Base-by-base conservation (phyloP, 495 filamentous ascomycete species). In the Saxispiralis lemnorum region DNA sequence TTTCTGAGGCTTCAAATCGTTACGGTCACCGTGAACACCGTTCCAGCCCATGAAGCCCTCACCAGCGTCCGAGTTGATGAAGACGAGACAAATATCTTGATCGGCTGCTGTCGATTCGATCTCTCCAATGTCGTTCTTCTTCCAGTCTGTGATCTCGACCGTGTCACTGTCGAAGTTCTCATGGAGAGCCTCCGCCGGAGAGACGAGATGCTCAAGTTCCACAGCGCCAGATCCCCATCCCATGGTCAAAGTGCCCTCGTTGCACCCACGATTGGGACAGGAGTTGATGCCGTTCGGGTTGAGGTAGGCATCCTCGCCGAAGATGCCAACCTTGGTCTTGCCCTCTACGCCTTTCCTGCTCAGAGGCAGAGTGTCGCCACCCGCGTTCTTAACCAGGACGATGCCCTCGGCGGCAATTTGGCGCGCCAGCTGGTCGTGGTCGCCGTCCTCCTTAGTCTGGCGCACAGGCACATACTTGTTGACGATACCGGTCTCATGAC, bases 141-240 rank as follows among this genome's bases (percentile, higher is more conserved):
- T 57, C 41, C 69, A 77, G 6, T 72, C 66, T 1, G 67, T 69
- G 7, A 83, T 52, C 9, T 77, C 62, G 1, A 83, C 76, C 19
- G 63, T 63, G 13, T 73, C 65, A 11, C 61, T 54, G 45, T 74
- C 64, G 62, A 83, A 83, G 1, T 72, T 66, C 9, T 59, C 52
- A 37, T 69, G 61, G 6, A 94, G 61, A 11, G 80, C 79, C 20
- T 80, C 69, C 30, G 73, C 58, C 0, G 86, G 86, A 2, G 74
- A 67, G 15, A 86, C 60, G 0, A 94, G 66, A 54, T 88, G 87
- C 0, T 87, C 81, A 45, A 86, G 92, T 35, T 93, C 79, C 19
- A 84, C 88, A 1, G 83, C 73, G 3, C 87, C 88, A 38, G 80
- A 86, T 21, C 88, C 88, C 88, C 88, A 96, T 18, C 88, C 88